A percentile compares a stretch with the other conserved stretches of the same genome.
These are phyloP conservation scores for Phylloporus sp. DNA, from an alignment of 768 basidiomycete species.

Conservation along the genomic window DNA sequence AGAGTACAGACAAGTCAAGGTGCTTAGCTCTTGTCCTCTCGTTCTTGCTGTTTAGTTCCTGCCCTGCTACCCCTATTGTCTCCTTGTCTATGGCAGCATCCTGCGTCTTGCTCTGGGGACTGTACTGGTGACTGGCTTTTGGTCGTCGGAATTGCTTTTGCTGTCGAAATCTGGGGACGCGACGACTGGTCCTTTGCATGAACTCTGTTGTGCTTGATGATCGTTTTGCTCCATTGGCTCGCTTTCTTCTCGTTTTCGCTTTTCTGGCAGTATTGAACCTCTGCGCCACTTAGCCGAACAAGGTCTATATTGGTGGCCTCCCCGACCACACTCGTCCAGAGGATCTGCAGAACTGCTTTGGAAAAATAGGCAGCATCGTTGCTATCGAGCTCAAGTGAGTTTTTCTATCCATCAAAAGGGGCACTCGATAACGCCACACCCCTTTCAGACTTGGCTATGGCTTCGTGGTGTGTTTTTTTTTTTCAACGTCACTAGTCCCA, in stretches of 20 bases:
- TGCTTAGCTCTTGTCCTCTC: conserved; percentile 69
- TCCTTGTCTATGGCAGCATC: conserved; percentile 14
- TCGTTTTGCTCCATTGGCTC: conserved; percentile 36
- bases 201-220: conserved; percentile 26
- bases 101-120: conserved; percentile 16
- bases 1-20: conserved; percentile 73
- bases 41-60: conserved; percentile 27
- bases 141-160: conserved; percentile 22
- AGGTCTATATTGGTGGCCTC: conserved; percentile 88
- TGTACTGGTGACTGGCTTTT: conserved; percentile 21
- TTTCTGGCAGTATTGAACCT: conserved; percentile 60
- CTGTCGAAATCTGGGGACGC: conserved; percentile 23
- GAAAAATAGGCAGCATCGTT: conserved; percentile 72
- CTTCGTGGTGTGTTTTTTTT: conserved; percentile 68
- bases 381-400: conserved; percentile 83
- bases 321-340: conserved; percentile 84
- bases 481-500: not conserved
- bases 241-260: conserved; percentile 39
- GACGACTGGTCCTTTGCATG: conserved; percentile 35
- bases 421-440: conserved; percentile 10
- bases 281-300: conserved; percentile 82
- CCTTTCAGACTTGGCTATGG: conserved; percentile 73
- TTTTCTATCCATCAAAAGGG: conserved; percentile 7
- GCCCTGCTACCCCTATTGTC: conserved; percentile 18
- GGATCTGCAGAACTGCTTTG: conserved; percentile 82